Evolutionary conservation across 2,329 filamentous ascomycete species (phyloP).

Genomic region (Cordyceps militaris): DNA sequence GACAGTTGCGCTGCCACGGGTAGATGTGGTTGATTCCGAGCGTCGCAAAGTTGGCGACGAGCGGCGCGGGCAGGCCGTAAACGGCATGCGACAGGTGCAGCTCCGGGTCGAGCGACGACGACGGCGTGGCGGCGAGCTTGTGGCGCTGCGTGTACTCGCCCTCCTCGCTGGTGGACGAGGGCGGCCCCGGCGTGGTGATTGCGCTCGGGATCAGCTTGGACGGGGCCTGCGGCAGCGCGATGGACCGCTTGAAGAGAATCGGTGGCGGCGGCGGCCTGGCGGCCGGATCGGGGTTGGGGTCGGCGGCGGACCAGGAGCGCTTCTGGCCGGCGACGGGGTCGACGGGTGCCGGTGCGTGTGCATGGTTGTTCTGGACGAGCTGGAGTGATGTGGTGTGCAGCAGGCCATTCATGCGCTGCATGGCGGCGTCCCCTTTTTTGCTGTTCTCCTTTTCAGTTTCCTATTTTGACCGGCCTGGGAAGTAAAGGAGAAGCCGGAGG

Average conservation of each 20-base stretch:
- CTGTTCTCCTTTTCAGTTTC: neutral
- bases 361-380: constrained; percentile 34
- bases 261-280: constrained; percentile 8
- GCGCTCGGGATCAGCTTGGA: constrained; percentile 34
- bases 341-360: constrained; percentile 31
- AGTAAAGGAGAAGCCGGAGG: neutral
- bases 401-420: constrained; percentile 35
- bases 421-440: constrained; percentile 15
- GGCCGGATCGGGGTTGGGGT: constrained; percentile 8
- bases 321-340: constrained; percentile 36
- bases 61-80: constrained; percentile 53
- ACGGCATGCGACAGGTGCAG: constrained; percentile 55
- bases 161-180: constrained; percentile 20
- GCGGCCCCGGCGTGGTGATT: constrained; percentile 32
- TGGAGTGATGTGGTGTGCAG: constrained; percentile 47
- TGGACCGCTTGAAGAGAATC: constrained; percentile 28
- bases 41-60: constrained; percentile 57
- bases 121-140: constrained; percentile 46
- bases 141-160: constrained; percentile 54
- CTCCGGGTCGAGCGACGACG: constrained; percentile 42
- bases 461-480: neutral
- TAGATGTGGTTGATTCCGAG: constrained; percentile 70
- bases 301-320: constrained; percentile 27
- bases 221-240: constrained; percentile 25
- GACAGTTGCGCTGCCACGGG: constrained; percentile 71